Conservation (phyloP, 805 yeast species). For the Zygoascus ofunaensis region DNA sequence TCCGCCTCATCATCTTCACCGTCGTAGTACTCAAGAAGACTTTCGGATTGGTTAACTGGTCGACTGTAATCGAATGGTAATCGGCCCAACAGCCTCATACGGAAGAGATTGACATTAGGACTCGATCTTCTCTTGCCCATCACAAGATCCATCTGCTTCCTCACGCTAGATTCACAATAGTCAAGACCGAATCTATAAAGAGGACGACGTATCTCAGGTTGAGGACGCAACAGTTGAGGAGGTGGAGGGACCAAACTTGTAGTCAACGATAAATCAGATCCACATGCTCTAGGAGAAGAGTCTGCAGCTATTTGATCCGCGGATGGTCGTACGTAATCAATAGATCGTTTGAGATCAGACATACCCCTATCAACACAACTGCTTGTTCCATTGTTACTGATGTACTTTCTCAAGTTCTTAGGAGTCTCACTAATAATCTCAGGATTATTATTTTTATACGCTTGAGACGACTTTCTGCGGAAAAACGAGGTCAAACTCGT, state of each 20-base stretch:
- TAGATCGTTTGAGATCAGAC: not conserved
- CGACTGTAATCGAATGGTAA: constrained; percentile 15
- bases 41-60: constrained; percentile 1
- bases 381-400: not conserved
- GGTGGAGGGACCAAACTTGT: constrained; percentile 23
- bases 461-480: not conserved
- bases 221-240: constrained; percentile 20
- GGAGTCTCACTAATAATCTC: not conserved
- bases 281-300: not conserved
- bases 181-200: constrained; percentile 23
- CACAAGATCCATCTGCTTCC: constrained; percentile 13
- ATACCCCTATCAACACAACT: not conserved
- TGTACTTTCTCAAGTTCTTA: not conserved
- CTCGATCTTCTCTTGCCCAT: not conserved
- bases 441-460: not conserved
- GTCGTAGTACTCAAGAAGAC: constrained; percentile 4
- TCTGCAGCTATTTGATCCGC: not conserved
- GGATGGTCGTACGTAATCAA: not conserved
- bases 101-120: not conserved
- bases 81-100: constrained; percentile 8
- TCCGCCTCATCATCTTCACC: constrained; percentile 6
- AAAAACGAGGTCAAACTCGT: not conserved
- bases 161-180: constrained; percentile 10
- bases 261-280: constrained; percentile 10
- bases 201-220: constrained; percentile 26